A percentile compares a stretch with the other conserved stretches of the same genome.
These are phyloP conservation scores for Aegilops speltoides DNA, from an alignment of 176 grass and related monocot genomes.

Conservation along the genomic window DNA sequence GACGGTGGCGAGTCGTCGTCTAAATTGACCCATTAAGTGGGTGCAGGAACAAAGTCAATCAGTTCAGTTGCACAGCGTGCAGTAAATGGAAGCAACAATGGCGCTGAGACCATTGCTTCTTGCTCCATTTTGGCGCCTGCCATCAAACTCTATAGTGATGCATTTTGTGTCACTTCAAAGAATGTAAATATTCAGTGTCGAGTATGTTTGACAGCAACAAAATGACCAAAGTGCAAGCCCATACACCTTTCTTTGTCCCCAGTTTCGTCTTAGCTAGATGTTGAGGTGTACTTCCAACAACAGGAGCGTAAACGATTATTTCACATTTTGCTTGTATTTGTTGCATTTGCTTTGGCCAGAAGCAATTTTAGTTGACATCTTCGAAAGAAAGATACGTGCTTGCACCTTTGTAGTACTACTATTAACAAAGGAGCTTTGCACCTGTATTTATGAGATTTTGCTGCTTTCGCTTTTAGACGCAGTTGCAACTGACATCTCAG, in stretches of 20 bases:
- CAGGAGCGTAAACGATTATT: neutral
- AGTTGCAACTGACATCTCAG: neutral
- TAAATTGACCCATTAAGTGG: conserved; percentile 1
- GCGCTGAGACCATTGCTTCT: neutral
- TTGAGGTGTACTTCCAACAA: neutral
- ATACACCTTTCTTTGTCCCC: neutral
- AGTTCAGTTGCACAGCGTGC: neutral
- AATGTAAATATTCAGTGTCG: neutral
- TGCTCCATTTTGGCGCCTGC: neutral
- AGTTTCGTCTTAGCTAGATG: neutral
- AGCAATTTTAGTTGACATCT: neutral
- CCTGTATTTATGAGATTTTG: neutral
- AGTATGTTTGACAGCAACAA: neutral
- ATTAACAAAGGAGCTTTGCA: neutral
- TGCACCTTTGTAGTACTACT: neutral
- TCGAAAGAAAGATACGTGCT: neutral
- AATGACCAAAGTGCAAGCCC: neutral
- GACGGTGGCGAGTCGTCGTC: conserved; percentile 30
- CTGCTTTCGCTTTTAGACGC: neutral
- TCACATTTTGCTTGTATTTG: neutral
- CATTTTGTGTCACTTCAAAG: neutral
- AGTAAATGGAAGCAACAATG: neutral
- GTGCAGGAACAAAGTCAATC: neutral
- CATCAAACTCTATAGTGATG: too few relatives aligned
- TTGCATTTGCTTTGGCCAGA: neutral